Conservation (phyloP, 2,329 filamentous ascomycete species). For the Fonsecaea nubica region DNA sequence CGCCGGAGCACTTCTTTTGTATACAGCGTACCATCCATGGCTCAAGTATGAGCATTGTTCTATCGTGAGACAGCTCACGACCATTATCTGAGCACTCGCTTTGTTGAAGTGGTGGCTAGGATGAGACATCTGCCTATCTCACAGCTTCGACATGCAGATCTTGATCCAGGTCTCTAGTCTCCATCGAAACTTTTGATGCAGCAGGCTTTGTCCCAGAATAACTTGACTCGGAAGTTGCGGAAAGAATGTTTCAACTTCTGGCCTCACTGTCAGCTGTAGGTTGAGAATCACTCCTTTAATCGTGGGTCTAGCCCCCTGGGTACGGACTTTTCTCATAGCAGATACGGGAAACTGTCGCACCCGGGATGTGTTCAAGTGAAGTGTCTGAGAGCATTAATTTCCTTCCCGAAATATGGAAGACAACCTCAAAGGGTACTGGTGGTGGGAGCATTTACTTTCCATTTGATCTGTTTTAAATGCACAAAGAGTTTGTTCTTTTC, state of each 20-base stretch:
- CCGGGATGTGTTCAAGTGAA: constrained; percentile 15
- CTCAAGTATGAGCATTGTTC: constrained; percentile 17
- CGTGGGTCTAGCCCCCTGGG: constrained; percentile 8
- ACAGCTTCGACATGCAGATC: constrained; percentile 19
- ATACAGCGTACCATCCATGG: constrained; percentile 19
- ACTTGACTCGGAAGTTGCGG: constrained; percentile 7
- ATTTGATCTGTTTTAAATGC: constrained; percentile 18
- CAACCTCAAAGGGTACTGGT: constrained; percentile 20
- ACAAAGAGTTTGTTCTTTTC: constrained; percentile 22
- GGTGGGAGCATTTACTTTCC: constrained; percentile 12
- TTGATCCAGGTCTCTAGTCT: constrained; percentile 15
- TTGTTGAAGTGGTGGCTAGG: constrained; percentile 13
- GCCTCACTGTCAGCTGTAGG: constrained; percentile 16
- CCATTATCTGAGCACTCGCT: constrained; percentile 18
- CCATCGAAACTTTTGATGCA: constrained; percentile 12
- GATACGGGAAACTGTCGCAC: constrained; percentile 23
- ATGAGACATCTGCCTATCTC: constrained; percentile 17
- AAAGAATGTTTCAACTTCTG: constrained; percentile 15
- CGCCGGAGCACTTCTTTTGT: constrained; percentile 19
- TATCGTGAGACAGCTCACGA: constrained; percentile 19
- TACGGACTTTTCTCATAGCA: constrained; percentile 15
- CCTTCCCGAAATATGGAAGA: constrained; percentile 17
- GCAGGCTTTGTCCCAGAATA: constrained; percentile 16
- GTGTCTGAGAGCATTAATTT: constrained; percentile 18
- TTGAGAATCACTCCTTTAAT: constrained; percentile 20